Percentiles rank a stretch among this genome's conserved stretches.
phyloP scores from a whole-genome alignment of 1,139 yeast species.

The Hansenula lynferdii region DNA sequence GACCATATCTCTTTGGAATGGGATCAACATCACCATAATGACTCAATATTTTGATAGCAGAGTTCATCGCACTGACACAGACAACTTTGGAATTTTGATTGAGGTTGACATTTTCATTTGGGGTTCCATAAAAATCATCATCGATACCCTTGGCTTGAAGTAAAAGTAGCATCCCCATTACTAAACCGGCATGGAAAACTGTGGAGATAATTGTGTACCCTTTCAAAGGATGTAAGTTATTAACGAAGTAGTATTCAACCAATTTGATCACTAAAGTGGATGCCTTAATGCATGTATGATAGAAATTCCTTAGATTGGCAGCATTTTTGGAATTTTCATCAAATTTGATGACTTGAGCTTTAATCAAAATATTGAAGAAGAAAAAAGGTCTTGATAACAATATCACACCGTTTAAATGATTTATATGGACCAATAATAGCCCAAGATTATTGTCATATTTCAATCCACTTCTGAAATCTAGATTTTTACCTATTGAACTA shows the following conservation, averaged over 20 bases:
- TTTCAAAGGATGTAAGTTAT: constrained; percentile 28
- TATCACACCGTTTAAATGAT: constrained; percentile 37
- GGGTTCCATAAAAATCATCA: constrained; percentile 10
- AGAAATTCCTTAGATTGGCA: constrained; percentile 21
- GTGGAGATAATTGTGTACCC: constrained; percentile 26
- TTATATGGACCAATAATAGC: constrained; percentile 32
- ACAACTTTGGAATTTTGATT: constrained; percentile 8
- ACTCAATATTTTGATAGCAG: constrained; percentile 19
- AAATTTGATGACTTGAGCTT: constrained; percentile 14
- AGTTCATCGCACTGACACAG: constrained; percentile 18
- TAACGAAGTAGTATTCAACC: constrained; percentile 25
- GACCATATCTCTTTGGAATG: constrained; percentile 19
- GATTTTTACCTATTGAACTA: constrained; percentile 19
- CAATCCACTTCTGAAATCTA: constrained; percentile 8
- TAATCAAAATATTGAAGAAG: constrained; percentile 29
- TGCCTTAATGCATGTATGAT: constrained; percentile 34
- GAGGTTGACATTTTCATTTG: constrained; percentile 6
- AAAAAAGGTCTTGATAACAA: constrained; percentile 43
- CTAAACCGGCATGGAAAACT: constrained; percentile 25
- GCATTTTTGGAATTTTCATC: constrained; percentile 16
- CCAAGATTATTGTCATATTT: constrained; percentile 23
- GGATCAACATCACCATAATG: constrained; percentile 24
- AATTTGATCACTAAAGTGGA: constrained; percentile 33
- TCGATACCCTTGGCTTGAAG: constrained; percentile 16
- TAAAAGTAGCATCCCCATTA: constrained; percentile 23